Evolutionary conservation across 257 asterid genomes (phyloP).

Genomic region (Cynanchum wilfordii): DNA sequence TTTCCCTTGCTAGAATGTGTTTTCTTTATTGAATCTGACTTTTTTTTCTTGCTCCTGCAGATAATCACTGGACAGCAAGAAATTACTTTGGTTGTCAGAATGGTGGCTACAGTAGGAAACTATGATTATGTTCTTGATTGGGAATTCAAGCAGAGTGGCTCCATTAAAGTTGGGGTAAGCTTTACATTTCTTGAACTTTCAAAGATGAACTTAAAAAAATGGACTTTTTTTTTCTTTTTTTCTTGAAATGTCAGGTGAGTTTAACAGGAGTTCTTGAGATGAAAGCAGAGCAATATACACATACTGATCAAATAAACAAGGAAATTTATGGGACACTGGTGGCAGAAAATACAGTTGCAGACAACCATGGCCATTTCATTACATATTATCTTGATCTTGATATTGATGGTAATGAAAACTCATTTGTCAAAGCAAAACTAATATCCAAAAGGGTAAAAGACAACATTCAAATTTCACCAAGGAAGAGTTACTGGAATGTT

Average conservation of each 20-base stretch:
- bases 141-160: constrained; percentile 66
- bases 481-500: constrained; percentile 61
- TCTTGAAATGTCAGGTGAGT: constrained; percentile 18
- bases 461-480: constrained; percentile 29
- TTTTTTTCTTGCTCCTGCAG: constrained; percentile 17
- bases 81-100: constrained; percentile 60
- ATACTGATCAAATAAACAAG: constrained; percentile 23
- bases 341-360: constrained; percentile 24
- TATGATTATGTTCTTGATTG: constrained; percentile 74
- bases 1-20: not conserved
- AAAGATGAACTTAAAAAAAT: not conserved
- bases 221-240: not conserved
- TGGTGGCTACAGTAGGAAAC: constrained; percentile 62
- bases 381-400: constrained; percentile 60
- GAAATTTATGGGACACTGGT: constrained; percentile 29
- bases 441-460: constrained; percentile 21
- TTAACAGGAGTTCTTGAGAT: constrained; percentile 35
- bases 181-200: not conserved
- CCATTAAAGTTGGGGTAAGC: constrained; percentile 24
- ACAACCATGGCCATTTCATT: constrained; percentile 23
- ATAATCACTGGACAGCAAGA: constrained; percentile 44
- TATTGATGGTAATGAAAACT: constrained; percentile 49
- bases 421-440: constrained; percentile 43
- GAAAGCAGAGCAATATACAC: constrained; percentile 22
- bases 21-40: not conserved